Base-by-base conservation (phyloP, 768 basidiomycete species). In the Gloeophyllum trabeum region DNA sequence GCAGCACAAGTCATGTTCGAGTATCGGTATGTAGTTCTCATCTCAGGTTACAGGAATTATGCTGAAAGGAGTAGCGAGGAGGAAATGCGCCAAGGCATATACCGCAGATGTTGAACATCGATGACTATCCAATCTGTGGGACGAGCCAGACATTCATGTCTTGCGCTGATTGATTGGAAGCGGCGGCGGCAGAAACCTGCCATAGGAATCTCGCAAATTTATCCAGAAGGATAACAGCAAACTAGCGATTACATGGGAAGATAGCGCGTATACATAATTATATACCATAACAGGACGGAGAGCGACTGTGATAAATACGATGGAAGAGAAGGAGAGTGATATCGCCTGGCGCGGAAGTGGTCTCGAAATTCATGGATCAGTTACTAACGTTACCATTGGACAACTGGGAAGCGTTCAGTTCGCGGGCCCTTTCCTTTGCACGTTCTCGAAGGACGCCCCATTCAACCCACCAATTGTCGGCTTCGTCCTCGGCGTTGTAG, bases 1-100 rank as follows among this genome's bases (percentile, higher is more conserved):
- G 88, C 73, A 2, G 79, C 76, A 1, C 94, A 98, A 54, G 56
- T 94, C 35, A 96, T 97, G 94, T 90, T 98, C 46, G 94, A 98
- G 54, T 98, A 98, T 60, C 67, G 89, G 88, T 84, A 48, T 16
- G 80, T 65, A 3, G 5, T 22, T 4, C 35, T 25, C 44, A 5
- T 39, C 14, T 19, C 16, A 43, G 20, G 18, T 41, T 10, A 35
- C 21, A 38, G 26, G n/a, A 19, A 43, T 16, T 19, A 30, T 43
- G 43, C 46, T 23, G 45, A 1, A 23, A 39, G 45, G 46, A 39
- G 23, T 50, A 81, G 86, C 40, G 83, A 85, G 57, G 83, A 86
- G 55, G 86, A 89, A 55, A 67, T 69, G 54, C 61, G 86, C 42
- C 65, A 64, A 44, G 79, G 81, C 6, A 76, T 86, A 28, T 65